Evolutionary conservation across 2,329 filamentous ascomycete genomes (phyloP).

Genomic region (Epicoccum nigrum): DNA sequence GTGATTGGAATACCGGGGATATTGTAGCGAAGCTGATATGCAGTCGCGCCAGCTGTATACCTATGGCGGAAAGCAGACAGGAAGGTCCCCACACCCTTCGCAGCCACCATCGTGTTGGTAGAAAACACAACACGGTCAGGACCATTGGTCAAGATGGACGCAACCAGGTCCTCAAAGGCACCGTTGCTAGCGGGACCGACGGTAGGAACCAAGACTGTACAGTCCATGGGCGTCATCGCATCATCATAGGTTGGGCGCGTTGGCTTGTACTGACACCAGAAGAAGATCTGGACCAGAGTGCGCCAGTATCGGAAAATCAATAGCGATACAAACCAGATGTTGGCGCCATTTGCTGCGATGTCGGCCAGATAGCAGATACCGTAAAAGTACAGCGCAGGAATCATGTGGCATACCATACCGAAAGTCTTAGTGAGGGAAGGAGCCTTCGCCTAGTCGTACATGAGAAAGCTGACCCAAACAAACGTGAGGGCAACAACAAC

Average conservation of each 20-base stretch:
- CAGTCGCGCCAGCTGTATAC: conserved; percentile 5
- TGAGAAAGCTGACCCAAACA: conserved; percentile 16
- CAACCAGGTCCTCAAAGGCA: conserved; percentile 16
- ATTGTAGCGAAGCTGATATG: conserved; percentile 17
- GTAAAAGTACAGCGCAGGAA: conserved; percentile 14
- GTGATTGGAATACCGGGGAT: background rate
- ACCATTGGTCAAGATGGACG: conserved; percentile 20
- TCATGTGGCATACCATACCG: conserved; percentile 19
- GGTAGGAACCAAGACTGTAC: conserved; percentile 31
- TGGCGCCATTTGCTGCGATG: background rate
- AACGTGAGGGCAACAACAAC: background rate
- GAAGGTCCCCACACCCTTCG: conserved; percentile 7
- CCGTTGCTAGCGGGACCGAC: conserved; percentile 21
- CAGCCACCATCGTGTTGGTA: conserved; percentile 11
- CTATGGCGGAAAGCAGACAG: background rate
- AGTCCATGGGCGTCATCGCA: conserved; percentile 11
- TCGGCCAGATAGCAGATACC: conserved; percentile 8
- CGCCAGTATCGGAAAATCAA: conserved; percentile 31
- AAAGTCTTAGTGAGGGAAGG: background rate
- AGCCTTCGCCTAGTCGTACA: conserved; percentile 8
- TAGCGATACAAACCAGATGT: conserved; percentile 22
- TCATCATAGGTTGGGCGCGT: background rate
- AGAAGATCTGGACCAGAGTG: conserved; percentile 21
- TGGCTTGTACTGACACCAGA: conserved; percentile 26
- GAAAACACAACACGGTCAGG: conserved; percentile 28